Evolutionary conservation across 176 grass and related monocot species (phyloP).

Genomic region (Oryza nivara): DNA sequence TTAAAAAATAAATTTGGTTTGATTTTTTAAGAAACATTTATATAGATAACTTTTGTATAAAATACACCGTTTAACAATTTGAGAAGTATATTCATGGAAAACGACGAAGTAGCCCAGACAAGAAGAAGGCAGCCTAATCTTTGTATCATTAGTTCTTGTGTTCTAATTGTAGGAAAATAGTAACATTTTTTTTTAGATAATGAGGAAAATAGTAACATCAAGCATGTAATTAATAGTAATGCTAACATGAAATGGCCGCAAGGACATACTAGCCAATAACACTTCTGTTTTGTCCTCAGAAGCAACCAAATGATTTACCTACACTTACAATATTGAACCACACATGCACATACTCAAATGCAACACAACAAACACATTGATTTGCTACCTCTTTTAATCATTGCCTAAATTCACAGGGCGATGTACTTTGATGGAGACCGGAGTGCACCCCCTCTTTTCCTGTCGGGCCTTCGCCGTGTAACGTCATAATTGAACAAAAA

Average conservation of each 20-base stretch:
- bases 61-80: too few species aligned
- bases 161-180: neutral
- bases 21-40: too few species aligned
- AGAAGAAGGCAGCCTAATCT: neutral
- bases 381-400: constrained; percentile 38
- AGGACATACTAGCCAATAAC: too few species aligned
- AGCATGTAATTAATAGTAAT: neutral
- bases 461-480: constrained; percentile 31
- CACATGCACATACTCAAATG: neutral
- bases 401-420: constrained; percentile 43
- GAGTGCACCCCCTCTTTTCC: constrained; percentile 46
- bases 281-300: neutral
- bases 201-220: neutral
- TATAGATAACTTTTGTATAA: too few species aligned
- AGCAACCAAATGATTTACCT: neutral
- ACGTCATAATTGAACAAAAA: constrained; percentile 13
- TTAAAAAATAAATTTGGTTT: too few species aligned
- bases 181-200: too few species aligned
- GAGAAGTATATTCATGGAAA: too few species aligned
- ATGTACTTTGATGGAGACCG: constrained; percentile 35
- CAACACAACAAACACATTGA: neutral
- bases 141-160: neutral
- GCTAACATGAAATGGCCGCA: neutral
- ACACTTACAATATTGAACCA: neutral
- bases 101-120: too few species aligned